A percentile compares a stretch with the other conserved stretches of the same genome.
These are phyloP conservation scores for Cucurbita argyrosperma DNA, from an alignment of 306 rosid species.

Conservation along the genomic window DNA sequence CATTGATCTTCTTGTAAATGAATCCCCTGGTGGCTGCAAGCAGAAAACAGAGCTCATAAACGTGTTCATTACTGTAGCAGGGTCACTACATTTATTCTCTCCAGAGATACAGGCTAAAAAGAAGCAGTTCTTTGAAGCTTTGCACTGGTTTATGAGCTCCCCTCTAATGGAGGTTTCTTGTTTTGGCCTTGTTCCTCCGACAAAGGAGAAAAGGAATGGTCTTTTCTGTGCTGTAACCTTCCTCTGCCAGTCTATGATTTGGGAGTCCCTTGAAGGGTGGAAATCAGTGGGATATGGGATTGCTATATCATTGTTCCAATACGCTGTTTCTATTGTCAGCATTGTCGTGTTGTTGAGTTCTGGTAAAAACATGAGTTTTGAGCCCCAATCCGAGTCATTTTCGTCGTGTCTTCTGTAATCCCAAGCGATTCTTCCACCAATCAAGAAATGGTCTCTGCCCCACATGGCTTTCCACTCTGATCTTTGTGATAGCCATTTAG, in stretches of 20 bases:
- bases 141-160: slow-evolving; percentile 29
- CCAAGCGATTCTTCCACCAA: slow-evolving; percentile 43
- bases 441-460: slow-evolving; percentile 38
- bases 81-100: slow-evolving; percentile 25
- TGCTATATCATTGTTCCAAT: slow-evolving; percentile 31
- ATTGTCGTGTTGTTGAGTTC: slow-evolving; percentile 26
- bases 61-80: slow-evolving; percentile 28
- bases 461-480: slow-evolving; percentile 31
- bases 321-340: slow-evolving; percentile 28
- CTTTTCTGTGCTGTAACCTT: slow-evolving; percentile 22
- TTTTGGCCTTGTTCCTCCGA: slow-evolving; percentile 29
- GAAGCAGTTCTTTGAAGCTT: slow-evolving; percentile 17
- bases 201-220: slow-evolving; percentile 23
- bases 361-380: slow-evolving; percentile 26
- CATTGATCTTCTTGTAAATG: slow-evolving; percentile 27
- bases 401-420: slow-evolving; percentile 28
- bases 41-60: slow-evolving; percentile 32
- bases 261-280: slow-evolving; percentile 25
- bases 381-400: slow-evolving; percentile 29
- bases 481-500: slow-evolving; percentile 18
- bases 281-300: slow-evolving; percentile 44
- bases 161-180: slow-evolving; percentile 20
- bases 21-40: slow-evolving; percentile 40
- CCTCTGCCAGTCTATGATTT: slow-evolving; percentile 27
- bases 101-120: slow-evolving; percentile 18